These are phyloP conservation scores for Aschersonia sp. DNA, from an alignment of 2,329 filamentous ascomycete genomes.

Conservation along the genomic window DNA sequence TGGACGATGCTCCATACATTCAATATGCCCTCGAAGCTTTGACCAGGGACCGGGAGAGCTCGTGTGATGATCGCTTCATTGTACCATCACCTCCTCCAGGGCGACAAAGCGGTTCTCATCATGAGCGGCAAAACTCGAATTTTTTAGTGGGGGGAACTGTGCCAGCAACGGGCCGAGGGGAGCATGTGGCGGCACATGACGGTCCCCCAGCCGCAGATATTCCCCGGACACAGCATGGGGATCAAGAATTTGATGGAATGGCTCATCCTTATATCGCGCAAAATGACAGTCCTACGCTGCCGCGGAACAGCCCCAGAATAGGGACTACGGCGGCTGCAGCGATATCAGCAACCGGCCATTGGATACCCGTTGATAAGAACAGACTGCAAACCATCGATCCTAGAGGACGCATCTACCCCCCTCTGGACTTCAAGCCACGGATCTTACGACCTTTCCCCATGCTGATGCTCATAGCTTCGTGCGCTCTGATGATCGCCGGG, in stretches of 20 bases:
- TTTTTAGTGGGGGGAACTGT: neutral
- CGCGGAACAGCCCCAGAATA: neutral
- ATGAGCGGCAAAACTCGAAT: neutral
- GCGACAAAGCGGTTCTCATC: constrained; percentile 5
- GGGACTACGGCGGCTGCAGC: neutral
- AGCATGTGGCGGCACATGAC: too few relatives aligned
- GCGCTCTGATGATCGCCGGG: constrained; percentile 54
- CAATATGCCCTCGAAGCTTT: constrained; percentile 81
- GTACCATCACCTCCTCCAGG: constrained; percentile 28
- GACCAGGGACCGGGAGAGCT: constrained; percentile 55
- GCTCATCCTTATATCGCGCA: neutral
- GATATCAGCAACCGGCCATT: constrained; percentile 6
- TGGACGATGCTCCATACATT: constrained; percentile 79
- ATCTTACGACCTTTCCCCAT: constrained; percentile 56
- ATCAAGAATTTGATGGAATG: too few relatives aligned
- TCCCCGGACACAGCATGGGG: too few relatives aligned
- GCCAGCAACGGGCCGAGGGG: too few relatives aligned
- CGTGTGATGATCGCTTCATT: constrained; percentile 29
- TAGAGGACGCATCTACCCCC: constrained; percentile 23
- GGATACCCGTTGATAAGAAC: constrained; percentile 20
- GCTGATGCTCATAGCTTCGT: constrained; percentile 41
- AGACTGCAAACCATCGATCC: constrained; percentile 21
- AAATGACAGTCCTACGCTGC: neutral
- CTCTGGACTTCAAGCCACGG: constrained; percentile 55
- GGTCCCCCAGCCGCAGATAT: too few relatives aligned